Percentiles rank a stretch among this genome's conserved stretches.
Evolutionary conservation across 495 filamentous ascomycete species (phyloP).

Genomic region (Jackrogersella minutella): DNA sequence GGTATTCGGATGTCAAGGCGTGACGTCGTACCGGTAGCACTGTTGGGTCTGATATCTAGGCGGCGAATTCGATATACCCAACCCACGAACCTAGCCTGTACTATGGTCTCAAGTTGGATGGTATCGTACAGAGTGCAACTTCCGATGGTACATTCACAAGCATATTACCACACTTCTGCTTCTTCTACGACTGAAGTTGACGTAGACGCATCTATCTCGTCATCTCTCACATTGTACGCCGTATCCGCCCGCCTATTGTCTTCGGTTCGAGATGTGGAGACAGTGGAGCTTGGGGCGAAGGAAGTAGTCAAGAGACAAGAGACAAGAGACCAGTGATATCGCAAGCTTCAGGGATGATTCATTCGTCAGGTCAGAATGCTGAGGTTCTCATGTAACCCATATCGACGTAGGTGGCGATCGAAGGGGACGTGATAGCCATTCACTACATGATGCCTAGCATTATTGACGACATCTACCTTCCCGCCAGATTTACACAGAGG

Average conservation of each 20-base stretch:
- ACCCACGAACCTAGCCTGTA: conserved; percentile 9
- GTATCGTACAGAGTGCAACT: conserved; percentile 10
- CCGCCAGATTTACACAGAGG: no score
- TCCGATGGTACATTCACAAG: conserved; percentile 11
- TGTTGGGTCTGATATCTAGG: conserved; percentile 1
- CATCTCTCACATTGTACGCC: not conserved
- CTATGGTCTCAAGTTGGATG: not conserved
- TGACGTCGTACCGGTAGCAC: conserved; percentile 4
- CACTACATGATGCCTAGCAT: not conserved
- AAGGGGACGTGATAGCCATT: not conserved
- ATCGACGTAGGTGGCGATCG: not conserved
- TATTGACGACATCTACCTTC: no score
- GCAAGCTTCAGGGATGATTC: not conserved
- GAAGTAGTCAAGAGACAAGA: not conserved
- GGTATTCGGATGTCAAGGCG: not conserved
- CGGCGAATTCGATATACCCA: conserved; percentile 7
- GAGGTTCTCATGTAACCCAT: not conserved
- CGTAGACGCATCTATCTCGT: not conserved
- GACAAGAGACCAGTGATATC: not conserved
- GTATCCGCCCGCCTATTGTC: not conserved
- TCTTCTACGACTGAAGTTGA: not conserved
- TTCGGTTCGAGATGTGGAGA: not conserved
- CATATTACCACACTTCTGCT: not conserved
- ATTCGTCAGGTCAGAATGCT: not conserved
- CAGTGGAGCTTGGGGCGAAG: not conserved